Evolutionary conservation across 2,329 filamentous ascomycete species (phyloP), one percentile per base, ranked within the genome.

Genomic region (Fusarium pininemorale): DNA sequence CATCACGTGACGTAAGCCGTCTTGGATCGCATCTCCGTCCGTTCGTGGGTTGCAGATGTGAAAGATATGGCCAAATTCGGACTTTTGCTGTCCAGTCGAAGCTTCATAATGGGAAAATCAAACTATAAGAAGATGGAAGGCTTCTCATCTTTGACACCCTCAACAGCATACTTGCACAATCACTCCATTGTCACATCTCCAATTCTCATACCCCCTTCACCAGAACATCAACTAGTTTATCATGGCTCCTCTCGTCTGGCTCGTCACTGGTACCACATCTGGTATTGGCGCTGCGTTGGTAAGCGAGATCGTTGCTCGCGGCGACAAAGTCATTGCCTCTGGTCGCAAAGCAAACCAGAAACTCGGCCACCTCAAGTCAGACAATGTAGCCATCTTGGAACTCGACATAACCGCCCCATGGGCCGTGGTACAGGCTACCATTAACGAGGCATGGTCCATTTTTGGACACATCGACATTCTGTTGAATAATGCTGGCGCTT

Each of bases 191-290:
- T 18, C 14, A 51, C 11, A 5, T 53, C n/a, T 24, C 32, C n/a
- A 37, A 26, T 5, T 35, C n/a, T 53, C 16, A 24, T 22, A 38
- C 9, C 14, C 14, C 13, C 5, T 26, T 26, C 50, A 28, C 22
- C 50, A 28, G 12, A 38, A 1, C 50, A 53, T 11, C 26, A 26
- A 53, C 6, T 22, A 22, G 6, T 16, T 7, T 7, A 54, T 28
- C 32, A 54, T 54, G 50, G 50, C 50, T 28, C 32, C 50, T 22
- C 50, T 54, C 9, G 50, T 54, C 32, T 54, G 50, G 50, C 50
- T 54, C 32, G 50, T 54, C 18, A 54, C 50, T 9, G 50, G 50
- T 1, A 54, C 50, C 24, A 54, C 50, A 28, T 54, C 50, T 37
- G 50, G 50, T 20, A 54, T 54, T 9, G 50, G 50, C 18, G 50